phyloP scores from a whole-genome alignment of 2,329 filamentous ascomycete genomes.

The Stromatinia cepivora region DNA sequence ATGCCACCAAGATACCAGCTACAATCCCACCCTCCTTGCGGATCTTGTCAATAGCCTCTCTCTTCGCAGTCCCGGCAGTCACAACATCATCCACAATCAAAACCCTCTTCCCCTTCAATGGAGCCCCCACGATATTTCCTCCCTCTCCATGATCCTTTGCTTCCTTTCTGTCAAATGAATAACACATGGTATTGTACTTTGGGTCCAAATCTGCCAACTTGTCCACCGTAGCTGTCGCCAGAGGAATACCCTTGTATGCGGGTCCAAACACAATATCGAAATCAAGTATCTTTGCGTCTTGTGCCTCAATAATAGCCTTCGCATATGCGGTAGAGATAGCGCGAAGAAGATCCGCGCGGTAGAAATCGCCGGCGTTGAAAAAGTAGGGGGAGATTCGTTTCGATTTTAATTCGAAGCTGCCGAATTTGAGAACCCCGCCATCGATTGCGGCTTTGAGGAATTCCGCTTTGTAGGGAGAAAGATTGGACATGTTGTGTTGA shows the following conservation, averaged over 20 bases:
- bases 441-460: constrained; percentile 70
- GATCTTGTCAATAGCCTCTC: constrained; percentile 90
- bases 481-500: constrained; percentile 34
- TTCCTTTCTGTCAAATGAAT: constrained; percentile 95
- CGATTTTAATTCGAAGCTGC: constrained; percentile 87
- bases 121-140: constrained; percentile 85
- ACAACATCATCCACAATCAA: constrained; percentile 97
- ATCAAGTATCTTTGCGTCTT: constrained; percentile 46
- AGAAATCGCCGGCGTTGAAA: constrained; percentile 93
- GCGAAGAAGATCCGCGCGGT: constrained; percentile 73
- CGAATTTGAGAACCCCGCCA: constrained; percentile 74
- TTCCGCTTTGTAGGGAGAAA: constrained; percentile 66
- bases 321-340: constrained; percentile 84
- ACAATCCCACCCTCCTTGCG: constrained; percentile 79
- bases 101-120: constrained; percentile 79
- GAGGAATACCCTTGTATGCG: constrained; percentile 94
- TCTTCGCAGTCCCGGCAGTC: constrained; percentile 89
- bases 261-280: constrained; percentile 92
- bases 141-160: constrained; percentile 95
- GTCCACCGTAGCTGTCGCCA: constrained; percentile 75
- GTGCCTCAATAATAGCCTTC: constrained; percentile 54
- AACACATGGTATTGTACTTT: constrained; percentile 70
- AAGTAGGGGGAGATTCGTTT: constrained; percentile 92
- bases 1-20: constrained; percentile 82
- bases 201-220: constrained; percentile 72